Evolutionary conservation across 2,329 filamentous ascomycete species (phyloP).

Genomic region (Graphiopsis chlorocephala): DNA sequence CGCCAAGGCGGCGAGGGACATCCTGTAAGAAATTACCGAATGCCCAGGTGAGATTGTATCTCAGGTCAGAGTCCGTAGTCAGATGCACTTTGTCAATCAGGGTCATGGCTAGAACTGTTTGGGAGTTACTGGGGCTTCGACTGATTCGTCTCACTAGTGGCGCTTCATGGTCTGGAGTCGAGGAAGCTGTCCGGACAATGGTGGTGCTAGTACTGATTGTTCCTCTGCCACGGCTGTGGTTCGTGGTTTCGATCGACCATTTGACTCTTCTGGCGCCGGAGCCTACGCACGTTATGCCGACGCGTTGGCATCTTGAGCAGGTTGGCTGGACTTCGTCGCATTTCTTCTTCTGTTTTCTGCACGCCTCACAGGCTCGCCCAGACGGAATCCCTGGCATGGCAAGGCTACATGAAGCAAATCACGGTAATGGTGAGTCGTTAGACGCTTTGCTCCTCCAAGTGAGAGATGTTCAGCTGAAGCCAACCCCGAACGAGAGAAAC

Average conservation of each 20-base stretch:
- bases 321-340: slow-evolving; percentile 17
- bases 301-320: slow-evolving; percentile 17
- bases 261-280: slow-evolving; percentile 16
- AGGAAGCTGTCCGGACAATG: background rate
- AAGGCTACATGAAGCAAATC: background rate
- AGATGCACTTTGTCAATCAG: slow-evolving; percentile 9
- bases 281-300: slow-evolving; percentile 17
- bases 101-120: slow-evolving; percentile 1
- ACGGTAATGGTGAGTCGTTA: background rate
- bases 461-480: background rate
- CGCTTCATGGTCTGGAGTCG: background rate
- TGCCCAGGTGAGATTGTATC: slow-evolving; percentile 11
- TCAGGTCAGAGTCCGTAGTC: background rate
- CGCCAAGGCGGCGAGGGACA: slow-evolving; percentile 13
- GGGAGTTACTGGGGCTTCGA: background rate
- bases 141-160: background rate
- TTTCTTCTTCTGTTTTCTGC: slow-evolving; percentile 22
- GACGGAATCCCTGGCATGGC: slow-evolving; percentile 31
- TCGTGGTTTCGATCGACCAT: slow-evolving; percentile 12
- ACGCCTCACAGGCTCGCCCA: slow-evolving; percentile 18
- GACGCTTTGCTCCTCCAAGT: background rate
- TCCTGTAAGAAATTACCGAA: slow-evolving; percentile 17
- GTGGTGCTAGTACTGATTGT: background rate
- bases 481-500: slow-evolving; percentile 1
- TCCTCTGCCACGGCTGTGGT: background rate